Evolutionary conservation across 2,329 filamentous ascomycete genomes (phyloP), one percentile per base, ranked within the genome.

Genomic region (Reticulascus tulasneorum): DNA sequence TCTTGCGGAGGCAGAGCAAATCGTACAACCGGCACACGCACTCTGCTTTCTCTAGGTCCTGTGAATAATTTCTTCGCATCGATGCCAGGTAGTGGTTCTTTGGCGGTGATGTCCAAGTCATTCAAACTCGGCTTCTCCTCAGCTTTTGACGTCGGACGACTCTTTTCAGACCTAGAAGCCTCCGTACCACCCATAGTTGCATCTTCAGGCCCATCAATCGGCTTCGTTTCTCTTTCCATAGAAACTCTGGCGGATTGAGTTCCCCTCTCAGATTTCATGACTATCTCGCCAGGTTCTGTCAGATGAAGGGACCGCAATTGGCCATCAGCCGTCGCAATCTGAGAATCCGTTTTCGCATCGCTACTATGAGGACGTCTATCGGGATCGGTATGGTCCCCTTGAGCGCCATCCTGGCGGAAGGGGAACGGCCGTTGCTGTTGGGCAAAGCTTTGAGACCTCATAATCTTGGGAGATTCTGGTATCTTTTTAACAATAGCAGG

Each of bases 401-500:
- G 54, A 4, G 41, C 53, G 46, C 38, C 63, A 16, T 66, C 65
- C 9, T 51, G 48, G 58, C 67, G 40, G 53, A 55, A 43, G 50
- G 62, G 23, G 45, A 51, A 42, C 45, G 63, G 47, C 55, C 67
- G 52, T 15, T 63, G 59, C 21, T 67, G 66, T 25, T 64, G 61
- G 11, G 62, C 60, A 47, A 75, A 69, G 36, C 65, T 73, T 41
- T 71, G 70, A 2, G 71, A 68, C 37, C 73, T 62, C 47, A 64
- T 67, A 20, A 66, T 50, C 42, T 73, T 74, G 3, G 75, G 73
- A 3, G 72, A 76, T 13, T 74, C 71, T 2, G 72, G 67, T 0
- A 59, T 55, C 39, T 72, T 72, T 52, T 70, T 75, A 5, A 46
- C 50, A 6, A 46, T 46, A 19, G 65, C 68, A 4, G 73, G 71